Evolutionary conservation across 257 asterid genomes (phyloP).

Genomic region (Haberlea rhodopensis): DNA sequence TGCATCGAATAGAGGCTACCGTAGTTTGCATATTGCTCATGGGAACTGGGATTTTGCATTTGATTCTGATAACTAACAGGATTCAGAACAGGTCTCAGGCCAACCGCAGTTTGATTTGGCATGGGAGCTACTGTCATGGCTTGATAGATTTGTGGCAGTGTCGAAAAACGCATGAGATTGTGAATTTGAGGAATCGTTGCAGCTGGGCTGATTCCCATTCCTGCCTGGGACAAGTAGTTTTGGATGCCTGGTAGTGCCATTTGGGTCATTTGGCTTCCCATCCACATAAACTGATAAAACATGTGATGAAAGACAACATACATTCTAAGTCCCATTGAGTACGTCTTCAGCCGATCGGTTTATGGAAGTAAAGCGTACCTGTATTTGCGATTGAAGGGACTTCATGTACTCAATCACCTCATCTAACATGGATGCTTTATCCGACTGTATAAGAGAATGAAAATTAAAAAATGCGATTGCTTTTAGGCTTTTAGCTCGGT

Average conservation of each 20-base stretch:
- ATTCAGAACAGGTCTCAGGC: constrained; percentile 29
- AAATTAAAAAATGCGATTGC: too few species aligned
- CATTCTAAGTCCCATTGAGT: background rate
- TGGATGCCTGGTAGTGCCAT: constrained; percentile 71
- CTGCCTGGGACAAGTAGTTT: constrained; percentile 64
- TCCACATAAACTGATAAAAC: constrained; percentile 67
- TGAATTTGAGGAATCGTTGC: constrained; percentile 46
- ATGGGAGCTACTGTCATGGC: constrained; percentile 31
- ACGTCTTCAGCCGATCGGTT: background rate
- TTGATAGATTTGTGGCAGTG: constrained; percentile 50
- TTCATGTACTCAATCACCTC: constrained; percentile 91
- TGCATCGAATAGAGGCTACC: constrained; percentile 54
- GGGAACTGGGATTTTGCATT: constrained; percentile 43
- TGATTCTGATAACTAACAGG: constrained; percentile 47
- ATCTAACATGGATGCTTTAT: constrained; percentile 87
- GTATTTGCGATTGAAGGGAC: constrained; percentile 77
- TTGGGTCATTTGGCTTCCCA: constrained; percentile 81
- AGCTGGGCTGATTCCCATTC: constrained; percentile 57
- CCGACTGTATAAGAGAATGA: constrained; percentile 44
- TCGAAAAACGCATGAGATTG: constrained; percentile 54
- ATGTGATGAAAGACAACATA: background rate
- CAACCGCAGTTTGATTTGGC: constrained; percentile 38
- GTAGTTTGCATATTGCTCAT: constrained; percentile 60
- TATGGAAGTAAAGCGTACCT: constrained; percentile 38
- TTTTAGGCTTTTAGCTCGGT: background rate